Percentiles rank a stretch among this genome's conserved stretches.
phyloP scores from a whole-genome alignment of 768 basidiomycete genomes.

The Mrakia gelida region DNA sequence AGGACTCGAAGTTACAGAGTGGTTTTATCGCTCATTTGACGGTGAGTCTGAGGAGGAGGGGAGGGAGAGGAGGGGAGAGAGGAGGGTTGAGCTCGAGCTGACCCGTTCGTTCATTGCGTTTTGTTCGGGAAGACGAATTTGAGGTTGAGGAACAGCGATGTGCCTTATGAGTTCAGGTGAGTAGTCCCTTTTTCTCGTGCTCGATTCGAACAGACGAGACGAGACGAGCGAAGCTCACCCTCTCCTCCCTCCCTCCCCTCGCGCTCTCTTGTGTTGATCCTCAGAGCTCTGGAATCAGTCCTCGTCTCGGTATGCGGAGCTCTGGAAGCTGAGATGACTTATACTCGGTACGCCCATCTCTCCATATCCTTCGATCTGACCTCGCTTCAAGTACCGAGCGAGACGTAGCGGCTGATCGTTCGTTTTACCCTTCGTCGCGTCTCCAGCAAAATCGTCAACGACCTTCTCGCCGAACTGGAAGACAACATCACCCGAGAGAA shows the following conservation, averaged over 20 bases:
- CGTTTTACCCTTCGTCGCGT: not conserved
- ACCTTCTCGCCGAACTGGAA: slow-evolving; percentile 85
- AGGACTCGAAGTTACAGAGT: slow-evolving; percentile 77
- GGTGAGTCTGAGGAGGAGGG: slow-evolving; percentile 47
- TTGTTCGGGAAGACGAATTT: slow-evolving; percentile 9
- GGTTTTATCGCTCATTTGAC: slow-evolving; percentile 84
- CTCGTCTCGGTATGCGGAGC: slow-evolving; percentile 86
- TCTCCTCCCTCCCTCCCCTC: not conserved
- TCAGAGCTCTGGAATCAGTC: slow-evolving; percentile 88
- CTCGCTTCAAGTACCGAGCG: no score
- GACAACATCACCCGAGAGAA: slow-evolving; percentile 94
- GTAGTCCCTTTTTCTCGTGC: not conserved
- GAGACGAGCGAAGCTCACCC: not conserved
- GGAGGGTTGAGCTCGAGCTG: slow-evolving; percentile 4
- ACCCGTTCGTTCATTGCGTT: not conserved
- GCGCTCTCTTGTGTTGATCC: not conserved
- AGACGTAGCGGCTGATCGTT: not conserved
- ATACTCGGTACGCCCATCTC: slow-evolving; percentile 61
- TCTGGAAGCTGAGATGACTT: slow-evolving; percentile 92
- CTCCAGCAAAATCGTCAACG: slow-evolving; percentile 70
- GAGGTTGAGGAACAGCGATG: slow-evolving; percentile 15
- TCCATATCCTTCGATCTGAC: no score
- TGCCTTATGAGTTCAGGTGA: slow-evolving; percentile 91
- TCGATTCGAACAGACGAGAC: not conserved
- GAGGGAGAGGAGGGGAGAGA: no score